Base-by-base conservation (phyloP, 371 early-diverging fungal genomes). In the Gilbertella persicaria region DNA sequence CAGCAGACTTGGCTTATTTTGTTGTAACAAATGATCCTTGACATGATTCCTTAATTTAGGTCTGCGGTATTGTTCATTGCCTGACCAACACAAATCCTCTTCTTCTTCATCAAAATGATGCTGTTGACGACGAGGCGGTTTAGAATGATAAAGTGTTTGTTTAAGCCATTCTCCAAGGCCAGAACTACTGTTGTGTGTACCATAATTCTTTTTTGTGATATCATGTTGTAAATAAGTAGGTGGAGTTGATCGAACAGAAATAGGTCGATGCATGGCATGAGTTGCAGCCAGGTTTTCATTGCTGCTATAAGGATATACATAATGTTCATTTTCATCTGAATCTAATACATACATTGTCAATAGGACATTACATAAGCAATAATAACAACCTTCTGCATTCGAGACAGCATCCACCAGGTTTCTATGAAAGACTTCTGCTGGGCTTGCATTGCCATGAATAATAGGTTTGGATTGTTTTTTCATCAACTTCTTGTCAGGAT, bases 271-370 rank as follows among this genome's bases (percentile, higher is more conserved):
- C 14, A 61, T 39, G 17, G 33, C 39, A 25, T 58, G 52, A 12
- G 42, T 21, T 8, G 41, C 50, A 1, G 39, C 29, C 19, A 45
- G 53, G 5, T 36, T 46, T 9, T 64, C 51, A 26, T 56, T 58
- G 7, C 60, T 55, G 52, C 70, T 67, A 36, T 66, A 75, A 9
- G 76, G 70, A 43, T 75, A 75, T 5, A 75, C 73, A 49, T 75
- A 75, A 17, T 66, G 71, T 55, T 75, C 76, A 33, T 75, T 72
- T 58, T 75, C 76, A 51, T 75, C 76, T 16, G 76, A 75, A 47
- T 75, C 76, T 74, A 47, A 16, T n/a, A 20, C 16, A 30, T 13
- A 9, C 28, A 28, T n/a, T n/a, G n/a, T n/a, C n/a, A n/a, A n/a
- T n/a, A n/a, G n/a, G n/a, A n/a, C n/a, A n/a, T n/a, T n/a, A n/a